These are phyloP conservation scores for Malassezia sympodialis DNA, from an alignment of 1,284 basidiomycete genomes.

Conservation along the genomic window DNA sequence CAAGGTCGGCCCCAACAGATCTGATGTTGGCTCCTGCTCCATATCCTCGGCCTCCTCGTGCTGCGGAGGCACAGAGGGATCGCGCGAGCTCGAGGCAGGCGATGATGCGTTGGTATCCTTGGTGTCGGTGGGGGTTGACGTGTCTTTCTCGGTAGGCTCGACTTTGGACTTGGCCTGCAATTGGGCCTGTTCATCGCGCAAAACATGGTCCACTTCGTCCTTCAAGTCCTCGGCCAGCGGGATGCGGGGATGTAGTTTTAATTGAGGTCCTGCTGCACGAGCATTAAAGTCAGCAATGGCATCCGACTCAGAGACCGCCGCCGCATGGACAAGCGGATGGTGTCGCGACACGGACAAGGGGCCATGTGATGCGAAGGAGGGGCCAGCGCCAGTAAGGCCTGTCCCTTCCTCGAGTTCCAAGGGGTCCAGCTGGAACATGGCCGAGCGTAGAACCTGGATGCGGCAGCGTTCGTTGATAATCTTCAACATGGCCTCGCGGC, in stretches of 20 bases:
- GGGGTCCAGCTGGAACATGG: conserved; percentile 36
- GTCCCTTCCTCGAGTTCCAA: conserved; percentile 43
- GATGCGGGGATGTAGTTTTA: conserved; percentile 39
- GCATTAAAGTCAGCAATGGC: conserved; percentile 42
- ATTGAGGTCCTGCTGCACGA: conserved; percentile 36
- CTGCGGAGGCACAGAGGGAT: neutral
- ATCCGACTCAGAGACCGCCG: conserved; percentile 34
- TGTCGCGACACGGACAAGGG: conserved; percentile 3
- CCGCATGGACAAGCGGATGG: conserved; percentile 22
- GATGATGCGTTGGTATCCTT: neutral
- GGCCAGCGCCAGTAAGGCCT: conserved; percentile 41
- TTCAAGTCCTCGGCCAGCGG: conserved; percentile 39
- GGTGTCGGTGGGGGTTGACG: neutral
- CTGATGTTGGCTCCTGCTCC: conserved; percentile 13
- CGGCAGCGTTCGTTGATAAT: conserved; percentile 87
- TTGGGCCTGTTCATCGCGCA: conserved; percentile 23
- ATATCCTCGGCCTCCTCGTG: conserved; percentile 1
- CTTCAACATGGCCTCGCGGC: conserved; percentile 64
- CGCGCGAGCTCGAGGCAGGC: neutral
- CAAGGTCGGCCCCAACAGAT: conserved; percentile 56
- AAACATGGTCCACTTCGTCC: conserved; percentile 37
- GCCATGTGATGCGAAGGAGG: conserved; percentile 21
- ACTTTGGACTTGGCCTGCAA: neutral
- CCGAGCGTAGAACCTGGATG: conserved; percentile 56
- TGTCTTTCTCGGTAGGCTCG: neutral